A percentile compares a stretch with the other conserved stretches of the same genome.
Evolutionary conservation across 257 asterid genomes (phyloP).

Genomic region (Solanum etuberosum): DNA sequence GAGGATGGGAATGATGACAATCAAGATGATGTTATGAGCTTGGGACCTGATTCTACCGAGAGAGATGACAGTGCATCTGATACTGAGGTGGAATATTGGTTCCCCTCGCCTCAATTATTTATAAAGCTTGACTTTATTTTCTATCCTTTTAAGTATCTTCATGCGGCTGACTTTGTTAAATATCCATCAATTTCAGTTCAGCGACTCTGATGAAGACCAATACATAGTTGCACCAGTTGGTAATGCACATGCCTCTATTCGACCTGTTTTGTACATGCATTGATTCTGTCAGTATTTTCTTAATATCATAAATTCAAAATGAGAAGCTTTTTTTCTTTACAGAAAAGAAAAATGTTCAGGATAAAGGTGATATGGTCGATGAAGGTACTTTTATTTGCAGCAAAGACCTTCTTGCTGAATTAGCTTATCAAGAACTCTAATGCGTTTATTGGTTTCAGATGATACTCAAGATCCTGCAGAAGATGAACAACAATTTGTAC

Average conservation of each 20-base stretch:
- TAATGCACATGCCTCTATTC: constrained; percentile 9
- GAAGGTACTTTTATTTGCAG: constrained; percentile 31
- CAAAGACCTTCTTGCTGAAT: background rate
- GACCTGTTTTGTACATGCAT: background rate
- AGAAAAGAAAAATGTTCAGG: constrained; percentile 38
- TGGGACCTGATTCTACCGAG: constrained; percentile 55
- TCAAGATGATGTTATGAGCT: constrained; percentile 49
- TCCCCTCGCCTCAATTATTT: background rate
- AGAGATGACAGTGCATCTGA: constrained; percentile 48
- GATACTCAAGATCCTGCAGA: constrained; percentile 78
- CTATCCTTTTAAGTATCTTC: background rate
- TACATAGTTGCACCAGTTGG: constrained; percentile 66
- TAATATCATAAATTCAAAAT: constrained; percentile 2
- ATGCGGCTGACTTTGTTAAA: background rate
- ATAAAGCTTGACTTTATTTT: background rate
- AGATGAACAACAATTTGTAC: constrained; percentile 57
- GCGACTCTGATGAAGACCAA: constrained; percentile 65
- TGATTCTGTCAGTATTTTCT: background rate
- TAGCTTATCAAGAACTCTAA: constrained; percentile 1
- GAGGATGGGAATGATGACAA: constrained; percentile 70
- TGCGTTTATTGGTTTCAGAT: constrained; percentile 27
- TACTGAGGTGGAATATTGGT: constrained; percentile 46
- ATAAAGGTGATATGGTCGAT: constrained; percentile 28
- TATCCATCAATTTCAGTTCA: constrained; percentile 34
- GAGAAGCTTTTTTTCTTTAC: constrained; percentile 4